These are phyloP conservation scores for Aspergillus hortae DNA, from an alignment of 2,329 filamentous ascomycete genomes.

Conservation along the genomic window DNA sequence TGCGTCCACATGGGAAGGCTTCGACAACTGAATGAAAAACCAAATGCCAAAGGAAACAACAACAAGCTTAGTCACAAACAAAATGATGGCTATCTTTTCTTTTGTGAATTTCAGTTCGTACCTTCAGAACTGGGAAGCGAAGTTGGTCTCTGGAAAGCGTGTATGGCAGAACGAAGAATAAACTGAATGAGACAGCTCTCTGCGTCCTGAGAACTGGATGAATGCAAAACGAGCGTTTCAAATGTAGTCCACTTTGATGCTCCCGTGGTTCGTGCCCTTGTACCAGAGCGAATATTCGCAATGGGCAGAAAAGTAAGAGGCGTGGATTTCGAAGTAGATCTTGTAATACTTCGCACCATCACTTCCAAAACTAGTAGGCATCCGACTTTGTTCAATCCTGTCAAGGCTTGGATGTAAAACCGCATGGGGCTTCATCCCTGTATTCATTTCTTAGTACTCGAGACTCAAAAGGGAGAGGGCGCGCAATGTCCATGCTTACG, in stretches of 20 bases:
- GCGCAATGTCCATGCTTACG: conserved; percentile 4
- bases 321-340: conserved; percentile 15
- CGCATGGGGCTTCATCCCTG: conserved; percentile 18
- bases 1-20: no score
- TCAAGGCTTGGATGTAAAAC: conserved; percentile 13
- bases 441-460: background rate
- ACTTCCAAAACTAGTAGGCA: conserved; percentile 8
- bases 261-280: conserved; percentile 14
- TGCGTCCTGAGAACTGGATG: no score
- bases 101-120: no score
- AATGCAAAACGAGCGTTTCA: conserved; percentile 2
- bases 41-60: no score
- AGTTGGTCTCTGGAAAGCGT: no score
- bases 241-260: conserved; percentile 16
- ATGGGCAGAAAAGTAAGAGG: conserved; percentile 18
- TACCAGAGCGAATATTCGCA: conserved; percentile 21
- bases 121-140: no score
- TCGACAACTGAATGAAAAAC: no score
- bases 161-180: no score
- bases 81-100: no score
- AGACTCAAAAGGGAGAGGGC: background rate
- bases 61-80: no score
- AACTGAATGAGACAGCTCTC: no score
- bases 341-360: conserved; percentile 13
- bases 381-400: conserved; percentile 6